Evolutionary conservation across 2,329 filamentous ascomycete species (phyloP).

Genomic region (Penicillium nordicum): DNA sequence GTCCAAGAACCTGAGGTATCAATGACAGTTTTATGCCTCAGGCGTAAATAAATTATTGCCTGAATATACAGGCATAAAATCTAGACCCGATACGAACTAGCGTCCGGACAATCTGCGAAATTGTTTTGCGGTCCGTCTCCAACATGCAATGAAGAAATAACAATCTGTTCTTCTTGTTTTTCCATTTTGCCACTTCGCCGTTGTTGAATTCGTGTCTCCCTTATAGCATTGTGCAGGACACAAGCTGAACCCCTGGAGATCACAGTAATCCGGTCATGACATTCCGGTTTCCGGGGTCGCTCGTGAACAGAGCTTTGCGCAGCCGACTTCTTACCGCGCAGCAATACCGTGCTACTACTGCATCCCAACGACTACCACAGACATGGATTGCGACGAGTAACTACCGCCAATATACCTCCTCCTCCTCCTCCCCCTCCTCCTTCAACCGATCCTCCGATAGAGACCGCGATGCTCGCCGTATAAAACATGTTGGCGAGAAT

Average conservation of each 20-base stretch:
- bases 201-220: not conserved
- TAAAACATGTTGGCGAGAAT: not conserved
- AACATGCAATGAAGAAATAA: not conserved
- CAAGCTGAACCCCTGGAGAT: not conserved
- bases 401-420: not conserved
- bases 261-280: slow-evolving; percentile 14
- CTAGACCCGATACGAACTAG: slow-evolving; percentile 13
- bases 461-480: not conserved
- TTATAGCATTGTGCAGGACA: not conserved
- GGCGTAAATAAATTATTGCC: not conserved
- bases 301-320: slow-evolving; percentile 23
- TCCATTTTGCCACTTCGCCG: not conserved
- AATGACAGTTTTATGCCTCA: not conserved
- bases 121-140: slow-evolving; percentile 8
- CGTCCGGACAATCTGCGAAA: slow-evolving; percentile 12
- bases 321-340: slow-evolving; percentile 14
- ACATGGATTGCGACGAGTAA: not conserved
- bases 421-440: not conserved
- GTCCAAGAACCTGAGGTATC: not conserved
- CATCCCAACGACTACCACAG: not conserved
- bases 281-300: slow-evolving; percentile 13
- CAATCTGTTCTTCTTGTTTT: not conserved
- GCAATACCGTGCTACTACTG: slow-evolving; percentile 5
- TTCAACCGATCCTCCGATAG: not conserved
- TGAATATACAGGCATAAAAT: not conserved